Evolutionary conservation across 2,329 filamentous ascomycete genomes (phyloP), one percentile per base, ranked within the genome.

Genomic region (Ceratocystis colombiana): DNA sequence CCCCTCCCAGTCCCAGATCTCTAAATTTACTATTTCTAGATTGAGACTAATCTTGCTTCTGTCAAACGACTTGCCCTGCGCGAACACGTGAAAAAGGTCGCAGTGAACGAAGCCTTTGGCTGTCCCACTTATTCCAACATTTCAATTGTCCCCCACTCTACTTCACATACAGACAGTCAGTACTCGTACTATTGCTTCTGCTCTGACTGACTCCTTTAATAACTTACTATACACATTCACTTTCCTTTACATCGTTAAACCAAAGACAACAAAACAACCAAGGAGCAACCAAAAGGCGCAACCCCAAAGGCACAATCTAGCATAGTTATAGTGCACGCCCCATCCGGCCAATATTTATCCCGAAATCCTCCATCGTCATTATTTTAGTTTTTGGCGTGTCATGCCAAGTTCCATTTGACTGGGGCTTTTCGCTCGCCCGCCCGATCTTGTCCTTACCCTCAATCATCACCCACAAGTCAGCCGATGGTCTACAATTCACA

Each of bases 331-430:
- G 55, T 59, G 55, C 55, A 37, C 55, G 55, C 55, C 7, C 55
- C 55, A 59, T 59, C 55, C 55, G 55, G 55, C 25, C 55, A 59
- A 59, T 59, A 37, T 37, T 59, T 59, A 59, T 37, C 55, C 55
- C 55, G 55, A 59, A 30, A 37, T 59, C 55, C 55, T 59, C 55
- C 55, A 59, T 59, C 55, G 55, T 59, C 55, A 59, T 59, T 57
- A 57, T 57, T 57, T 37, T 59, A 37, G 55, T 30, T 33, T 41
- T 59, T 59, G 28, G 12, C 55, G 55, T 59, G 55, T 37, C 28
- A 59, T 25, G 55, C 28, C 55, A 15, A 59, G 15, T 37, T 59
- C 28, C 55, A 59, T n/a, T 37, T n/a, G 55, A 37, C 55, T 59
- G 28, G 25, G 28, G 17, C 17, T 59, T 25, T 59, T 53, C 20